These are phyloP conservation scores for Calocybe gambosa DNA, from an alignment of 1,284 basidiomycete species.

Conservation along the genomic window DNA sequence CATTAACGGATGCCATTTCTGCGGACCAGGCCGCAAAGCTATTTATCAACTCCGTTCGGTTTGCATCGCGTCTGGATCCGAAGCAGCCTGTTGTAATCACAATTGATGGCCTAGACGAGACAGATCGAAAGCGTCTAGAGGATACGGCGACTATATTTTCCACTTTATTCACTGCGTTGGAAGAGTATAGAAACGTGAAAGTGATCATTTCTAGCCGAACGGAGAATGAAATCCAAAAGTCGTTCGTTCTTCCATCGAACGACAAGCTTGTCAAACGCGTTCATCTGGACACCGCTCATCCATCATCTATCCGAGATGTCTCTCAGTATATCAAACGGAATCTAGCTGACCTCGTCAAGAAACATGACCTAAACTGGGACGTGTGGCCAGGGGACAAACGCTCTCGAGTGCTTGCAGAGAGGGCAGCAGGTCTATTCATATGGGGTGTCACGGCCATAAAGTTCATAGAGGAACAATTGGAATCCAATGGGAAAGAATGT, in stretches of 20 bases:
- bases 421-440: slow-evolving; percentile 13
- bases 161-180: slow-evolving; percentile 3
- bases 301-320: too few species aligned
- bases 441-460: too few species aligned
- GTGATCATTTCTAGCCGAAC: slow-evolving; percentile 9
- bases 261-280: slow-evolving; percentile 8
- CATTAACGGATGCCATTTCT: slow-evolving; percentile 10
- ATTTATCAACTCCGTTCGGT: slow-evolving; percentile 8
- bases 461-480: background rate
- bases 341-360: too few species aligned
- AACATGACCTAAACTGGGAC: too few species aligned
- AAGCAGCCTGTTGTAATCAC: slow-evolving; percentile 7
- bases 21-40: slow-evolving; percentile 9
- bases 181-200: slow-evolving; percentile 5
- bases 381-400: background rate
- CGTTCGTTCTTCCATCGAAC: background rate
- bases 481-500: slow-evolving; percentile 1
- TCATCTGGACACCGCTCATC: slow-evolving; percentile 8
- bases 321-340: too few species aligned
- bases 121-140: slow-evolving; percentile 5
- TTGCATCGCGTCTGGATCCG: slow-evolving; percentile 5
- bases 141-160: slow-evolving; percentile 10
- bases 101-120: slow-evolving; percentile 14
- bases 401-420: slow-evolving; percentile 2
- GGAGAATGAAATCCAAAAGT: too few species aligned